Conservation (phyloP, 768 basidiomycete genomes). For the Boletus tylopilopsis region DNA sequence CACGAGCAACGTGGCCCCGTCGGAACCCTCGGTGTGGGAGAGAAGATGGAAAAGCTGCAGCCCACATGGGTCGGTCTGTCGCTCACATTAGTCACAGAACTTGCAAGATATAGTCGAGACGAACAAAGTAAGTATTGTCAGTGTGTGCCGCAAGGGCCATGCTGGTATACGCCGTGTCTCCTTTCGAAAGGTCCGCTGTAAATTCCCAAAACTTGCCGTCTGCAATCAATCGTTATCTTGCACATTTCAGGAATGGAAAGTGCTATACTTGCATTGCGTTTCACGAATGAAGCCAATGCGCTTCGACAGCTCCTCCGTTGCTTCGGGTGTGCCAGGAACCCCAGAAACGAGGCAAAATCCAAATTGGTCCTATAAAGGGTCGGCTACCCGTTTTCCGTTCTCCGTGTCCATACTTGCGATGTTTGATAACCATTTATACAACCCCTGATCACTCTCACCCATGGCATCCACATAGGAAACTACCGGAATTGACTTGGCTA, state of each 20-base stretch:
- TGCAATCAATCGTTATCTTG: slow-evolving; percentile 40
- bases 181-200: slow-evolving; percentile 84
- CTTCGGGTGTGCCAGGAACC: slow-evolving; percentile 76
- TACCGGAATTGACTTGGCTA: slow-evolving; percentile 69
- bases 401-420: slow-evolving; percentile 49
- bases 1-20: slow-evolving; percentile 88
- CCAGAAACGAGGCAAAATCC: slow-evolving; percentile 87
- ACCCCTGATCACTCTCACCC: slow-evolving; percentile 55
- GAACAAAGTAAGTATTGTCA: slow-evolving; percentile 56
- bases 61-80: slow-evolving; percentile 89
- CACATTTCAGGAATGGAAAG: slow-evolving; percentile 1
- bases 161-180: slow-evolving; percentile 93
- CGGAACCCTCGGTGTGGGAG: slow-evolving; percentile 73
- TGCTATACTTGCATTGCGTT: slow-evolving; percentile 54
- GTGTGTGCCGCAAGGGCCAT: slow-evolving; percentile 85
- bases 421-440: slow-evolving; percentile 78
- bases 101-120: slow-evolving; percentile 5
- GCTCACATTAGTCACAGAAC: slow-evolving; percentile 11
- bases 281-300: slow-evolving; percentile 87
- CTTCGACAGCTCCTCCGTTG: slow-evolving; percentile 72
- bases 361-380: slow-evolving; percentile 59
- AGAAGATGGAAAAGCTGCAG: slow-evolving; percentile 94
- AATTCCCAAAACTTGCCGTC: slow-evolving; percentile 98
- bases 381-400: not conserved
- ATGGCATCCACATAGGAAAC: slow-evolving; percentile 74